A percentile compares a stretch with the other conserved stretches of the same genome.
These are phyloP conservation scores for Parastagonospora nodorum DNA, from an alignment of 2,329 filamentous ascomycete genomes.

Conservation along the genomic window DNA sequence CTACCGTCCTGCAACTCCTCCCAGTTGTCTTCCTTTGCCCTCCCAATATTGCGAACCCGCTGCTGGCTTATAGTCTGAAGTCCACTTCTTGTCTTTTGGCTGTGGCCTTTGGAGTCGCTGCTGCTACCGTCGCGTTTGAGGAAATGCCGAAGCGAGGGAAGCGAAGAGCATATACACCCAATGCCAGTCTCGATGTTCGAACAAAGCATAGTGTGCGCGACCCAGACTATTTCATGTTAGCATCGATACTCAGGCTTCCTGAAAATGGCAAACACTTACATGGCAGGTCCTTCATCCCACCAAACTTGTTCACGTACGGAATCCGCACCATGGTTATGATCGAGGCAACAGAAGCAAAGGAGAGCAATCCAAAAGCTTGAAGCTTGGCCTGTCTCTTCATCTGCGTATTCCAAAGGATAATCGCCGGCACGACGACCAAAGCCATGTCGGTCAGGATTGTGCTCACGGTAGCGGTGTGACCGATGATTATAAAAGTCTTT, in stretches of 20 bases:
- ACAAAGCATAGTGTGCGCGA: slow-evolving; percentile 27
- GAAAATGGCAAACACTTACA: slow-evolving; percentile 9
- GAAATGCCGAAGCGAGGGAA: slow-evolving; percentile 23
- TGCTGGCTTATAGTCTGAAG: slow-evolving; percentile 8
- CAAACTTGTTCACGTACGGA: slow-evolving; percentile 29
- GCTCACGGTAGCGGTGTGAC: slow-evolving; percentile 23
- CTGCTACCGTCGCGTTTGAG: slow-evolving; percentile 11
- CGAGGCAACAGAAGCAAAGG: slow-evolving; percentile 23
- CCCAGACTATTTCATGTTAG: slow-evolving; percentile 21
- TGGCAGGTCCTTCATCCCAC: slow-evolving; percentile 15
- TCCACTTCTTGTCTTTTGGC: slow-evolving; percentile 6
- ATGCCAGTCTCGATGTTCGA: slow-evolving; percentile 32
- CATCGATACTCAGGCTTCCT: not conserved
- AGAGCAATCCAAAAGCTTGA: slow-evolving; percentile 26
- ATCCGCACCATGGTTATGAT: slow-evolving; percentile 26
- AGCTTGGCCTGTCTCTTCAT: slow-evolving; percentile 27
- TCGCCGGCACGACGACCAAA: slow-evolving; percentile 22
- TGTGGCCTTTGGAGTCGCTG: slow-evolving; percentile 16
- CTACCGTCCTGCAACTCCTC: slow-evolving; percentile 21
- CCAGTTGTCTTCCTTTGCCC: slow-evolving; percentile 17
- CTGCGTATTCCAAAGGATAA: slow-evolving; percentile 30
- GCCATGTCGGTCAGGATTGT: slow-evolving; percentile 28
- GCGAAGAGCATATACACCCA: slow-evolving; percentile 24
- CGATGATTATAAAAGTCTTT: slow-evolving; percentile 25
- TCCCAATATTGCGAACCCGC: slow-evolving; percentile 15